Base-by-base conservation (phyloP, 2,329 filamentous ascomycete species). In the Parascedosporium putredinis region DNA sequence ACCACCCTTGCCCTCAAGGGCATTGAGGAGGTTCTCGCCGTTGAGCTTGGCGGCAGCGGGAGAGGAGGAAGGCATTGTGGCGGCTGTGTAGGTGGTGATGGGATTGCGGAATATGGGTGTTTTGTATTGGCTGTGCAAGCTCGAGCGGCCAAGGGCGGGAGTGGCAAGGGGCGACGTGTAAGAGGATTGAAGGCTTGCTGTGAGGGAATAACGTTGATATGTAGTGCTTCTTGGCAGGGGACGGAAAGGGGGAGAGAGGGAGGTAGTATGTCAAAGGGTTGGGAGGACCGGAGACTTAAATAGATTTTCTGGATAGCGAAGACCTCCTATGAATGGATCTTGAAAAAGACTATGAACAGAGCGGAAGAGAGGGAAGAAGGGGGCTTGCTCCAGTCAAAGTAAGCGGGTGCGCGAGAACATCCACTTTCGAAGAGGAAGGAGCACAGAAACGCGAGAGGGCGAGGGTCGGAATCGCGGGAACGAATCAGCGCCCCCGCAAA, bases 1-100 rank as follows among this genome's bases (percentile, higher is more conserved):
- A 52, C n/a, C n/a, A n/a, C 63, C 67, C 52, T 56, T 61, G 57
- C 61, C 64, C 53, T 70, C 62, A 49, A 70, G 64, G 24, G 67
- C 53, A 53, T 38, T 27, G 49, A 56, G 22, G 42, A 64, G 56
- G 25, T 53, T 51, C 22, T 55, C 45, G 44, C 52, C 45, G 44
- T 51, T 38, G 42, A 49, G 34, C 49, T 47, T 22, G 33, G 53
- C 36, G 27, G 49, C 33, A 34, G 52, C 46, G 44, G n/a, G n/a
- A n/a, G n/a, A n/a, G n/a, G 52, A 50, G 50, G 51, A 42, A 51
- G 55, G 47, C 52, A 55, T 55, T 50, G 45, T 33, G 38, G 16
- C 27, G 29, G 40, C 22, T 12, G 5, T 36, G 33, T 36, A 22
- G 8, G 3, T 16, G 5, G 18, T 18, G 7, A 8, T 6, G 33